A percentile compares a stretch with the other conserved stretches of the same genome.
These are phyloP conservation scores for Kandelia obovata DNA, from an alignment of 345 rosid genomes.

Conservation along the genomic window DNA sequence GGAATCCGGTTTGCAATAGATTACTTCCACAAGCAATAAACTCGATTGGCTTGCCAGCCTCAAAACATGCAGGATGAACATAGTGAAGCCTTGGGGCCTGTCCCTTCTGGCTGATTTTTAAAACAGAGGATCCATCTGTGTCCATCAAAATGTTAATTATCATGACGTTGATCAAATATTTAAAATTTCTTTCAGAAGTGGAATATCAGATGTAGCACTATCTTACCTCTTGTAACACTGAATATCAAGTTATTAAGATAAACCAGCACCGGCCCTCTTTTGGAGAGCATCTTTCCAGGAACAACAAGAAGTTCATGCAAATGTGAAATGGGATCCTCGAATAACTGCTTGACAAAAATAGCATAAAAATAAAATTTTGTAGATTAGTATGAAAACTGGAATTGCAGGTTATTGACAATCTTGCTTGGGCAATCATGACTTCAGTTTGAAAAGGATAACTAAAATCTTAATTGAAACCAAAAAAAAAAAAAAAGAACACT, in stretches of 20 bases:
- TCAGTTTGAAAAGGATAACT: too few relatives aligned
- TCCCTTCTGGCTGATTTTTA: constrained; percentile 46
- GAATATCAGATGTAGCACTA: neutral
- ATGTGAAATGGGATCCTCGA: constrained; percentile 63
- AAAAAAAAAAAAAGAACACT: too few relatives aligned
- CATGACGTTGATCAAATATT: neutral
- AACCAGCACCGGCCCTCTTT: constrained; percentile 65
- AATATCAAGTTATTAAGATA: constrained; percentile 66
- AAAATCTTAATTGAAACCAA: too few relatives aligned
- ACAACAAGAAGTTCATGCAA: constrained; percentile 56
- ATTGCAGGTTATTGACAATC: too few relatives aligned
- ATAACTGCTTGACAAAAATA: constrained; percentile 46
- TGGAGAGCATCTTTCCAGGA: constrained; percentile 72
- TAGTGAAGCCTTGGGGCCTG: constrained; percentile 73
- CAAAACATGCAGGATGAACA: constrained; percentile 82
- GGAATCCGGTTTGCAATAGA: constrained; percentile 62
- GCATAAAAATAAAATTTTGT: constrained; percentile 10
- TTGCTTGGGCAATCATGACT: too few relatives aligned
- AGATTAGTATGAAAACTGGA: neutral
- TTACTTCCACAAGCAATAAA: constrained; percentile 82
- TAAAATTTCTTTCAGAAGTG: too few relatives aligned
- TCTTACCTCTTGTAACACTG: constrained; percentile 57
- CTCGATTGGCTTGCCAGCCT: constrained; percentile 90
- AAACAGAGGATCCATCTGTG: constrained; percentile 63
- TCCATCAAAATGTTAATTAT: constrained; percentile 1